Conservation (phyloP, 2,329 filamentous ascomycete species). For the Huntiella bhutanensis region DNA sequence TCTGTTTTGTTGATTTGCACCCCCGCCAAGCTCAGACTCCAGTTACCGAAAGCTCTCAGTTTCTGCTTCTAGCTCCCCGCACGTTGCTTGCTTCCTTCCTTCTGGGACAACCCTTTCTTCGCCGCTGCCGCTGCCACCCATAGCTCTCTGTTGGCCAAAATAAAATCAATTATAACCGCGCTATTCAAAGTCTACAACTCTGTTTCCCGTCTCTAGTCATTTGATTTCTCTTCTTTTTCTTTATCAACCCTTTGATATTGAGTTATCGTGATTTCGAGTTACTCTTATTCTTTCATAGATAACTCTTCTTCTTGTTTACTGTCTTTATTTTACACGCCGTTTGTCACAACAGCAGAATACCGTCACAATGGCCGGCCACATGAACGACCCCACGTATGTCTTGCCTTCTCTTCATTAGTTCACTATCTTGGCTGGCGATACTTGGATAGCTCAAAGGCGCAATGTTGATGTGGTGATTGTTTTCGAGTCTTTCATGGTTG, state of each 20-base stretch:
- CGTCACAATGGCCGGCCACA: slow-evolving; percentile 11
- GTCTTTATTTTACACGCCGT: slow-evolving; percentile 3
- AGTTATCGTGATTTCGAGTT: too few relatives aligned
- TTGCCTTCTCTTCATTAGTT: not conserved
- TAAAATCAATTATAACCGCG: slow-evolving; percentile 7
- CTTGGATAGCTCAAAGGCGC: too few relatives aligned
- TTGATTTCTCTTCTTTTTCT: slow-evolving; percentile 3
- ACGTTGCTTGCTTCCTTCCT: slow-evolving; percentile 6
- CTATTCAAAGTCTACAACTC: slow-evolving; percentile 2
- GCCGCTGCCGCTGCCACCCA: slow-evolving; percentile 5
- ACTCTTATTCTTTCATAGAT: too few relatives aligned
- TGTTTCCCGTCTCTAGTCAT: not conserved
- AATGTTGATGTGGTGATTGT: too few relatives aligned
- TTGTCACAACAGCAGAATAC: slow-evolving; percentile 5
- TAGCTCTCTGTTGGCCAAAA: not conserved
- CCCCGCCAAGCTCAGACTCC: too few relatives aligned
- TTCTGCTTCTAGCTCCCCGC: slow-evolving; percentile 5
- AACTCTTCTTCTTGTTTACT: slow-evolving; percentile 7
- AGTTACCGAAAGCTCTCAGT: not conserved
- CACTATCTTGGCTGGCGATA: not conserved
- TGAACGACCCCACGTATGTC: slow-evolving; percentile 12
- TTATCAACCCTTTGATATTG: not conserved
- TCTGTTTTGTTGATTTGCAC: too few relatives aligned
- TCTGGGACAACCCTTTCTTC: slow-evolving; percentile 5
- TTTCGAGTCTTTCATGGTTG: too few relatives aligned